phyloP scores from a whole-genome alignment of 345 rosid species.

The Salix brachista region DNA sequence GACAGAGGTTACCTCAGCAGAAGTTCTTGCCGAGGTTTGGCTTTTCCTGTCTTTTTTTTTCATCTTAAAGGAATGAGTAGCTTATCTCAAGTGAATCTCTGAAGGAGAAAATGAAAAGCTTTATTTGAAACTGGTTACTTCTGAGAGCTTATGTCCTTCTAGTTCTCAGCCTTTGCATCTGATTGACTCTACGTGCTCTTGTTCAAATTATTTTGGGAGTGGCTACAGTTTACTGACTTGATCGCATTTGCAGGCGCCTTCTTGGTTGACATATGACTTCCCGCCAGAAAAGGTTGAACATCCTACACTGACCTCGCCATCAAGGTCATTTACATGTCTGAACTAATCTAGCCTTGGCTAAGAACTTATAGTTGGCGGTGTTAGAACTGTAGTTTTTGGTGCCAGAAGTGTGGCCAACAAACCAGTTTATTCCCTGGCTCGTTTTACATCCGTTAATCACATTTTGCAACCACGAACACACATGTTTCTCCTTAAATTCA shows the following conservation, averaged over 20 bases:
- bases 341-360: background rate
- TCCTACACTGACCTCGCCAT: background rate
- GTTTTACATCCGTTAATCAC: background rate
- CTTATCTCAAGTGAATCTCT: background rate
- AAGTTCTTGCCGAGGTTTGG: constrained; percentile 70
- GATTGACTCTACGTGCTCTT: background rate
- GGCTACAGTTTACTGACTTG: background rate
- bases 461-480: background rate
- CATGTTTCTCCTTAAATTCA: constrained; percentile 87
- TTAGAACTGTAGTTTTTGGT: background rate
- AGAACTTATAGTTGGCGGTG: background rate
- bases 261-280: constrained; percentile 89
- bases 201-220: background rate
- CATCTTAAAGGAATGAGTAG: background rate
- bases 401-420: background rate
- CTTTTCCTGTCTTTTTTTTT: constrained; percentile 8
- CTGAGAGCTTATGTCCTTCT: too few species aligned
- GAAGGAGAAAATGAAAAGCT: background rate
- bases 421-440: background rate
- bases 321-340: background rate
- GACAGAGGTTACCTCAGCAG: constrained; percentile 79
- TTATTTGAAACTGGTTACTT: background rate
- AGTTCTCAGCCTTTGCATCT: background rate
- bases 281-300: constrained; percentile 42
- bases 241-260: constrained; percentile 47